Conservation (phyloP, 306 rosid species). For the Hippophae rhamnoides region DNA sequence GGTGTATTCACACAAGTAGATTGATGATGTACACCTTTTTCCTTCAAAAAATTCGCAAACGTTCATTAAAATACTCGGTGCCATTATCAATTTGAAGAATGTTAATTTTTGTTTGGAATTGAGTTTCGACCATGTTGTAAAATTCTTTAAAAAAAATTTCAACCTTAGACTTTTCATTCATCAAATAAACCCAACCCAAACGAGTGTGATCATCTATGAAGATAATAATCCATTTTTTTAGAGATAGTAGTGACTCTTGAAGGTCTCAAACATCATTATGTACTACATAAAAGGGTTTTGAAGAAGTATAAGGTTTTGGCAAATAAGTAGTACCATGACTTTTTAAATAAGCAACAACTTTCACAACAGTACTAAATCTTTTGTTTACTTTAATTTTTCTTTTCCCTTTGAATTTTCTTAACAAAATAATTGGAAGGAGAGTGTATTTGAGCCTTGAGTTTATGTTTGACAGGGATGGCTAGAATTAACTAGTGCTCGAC, state of each 20-base stretch:
- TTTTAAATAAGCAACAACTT: no score
- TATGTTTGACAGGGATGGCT: conserved; percentile 64
- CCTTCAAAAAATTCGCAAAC: no score
- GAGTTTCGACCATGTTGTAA: neutral
- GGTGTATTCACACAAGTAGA: neutral
- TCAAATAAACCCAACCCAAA: neutral
- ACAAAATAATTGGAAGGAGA: no score
- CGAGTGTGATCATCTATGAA: neutral
- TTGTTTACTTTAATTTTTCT: no score
- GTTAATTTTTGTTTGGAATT: no score
- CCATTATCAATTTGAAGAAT: no score
- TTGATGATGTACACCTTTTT: no score
- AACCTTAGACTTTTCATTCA: neutral
- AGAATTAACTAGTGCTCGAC: conserved; percentile 75
- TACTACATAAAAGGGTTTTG: neutral
- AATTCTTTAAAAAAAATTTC: neutral
- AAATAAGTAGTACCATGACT: neutral
- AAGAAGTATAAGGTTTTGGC: neutral
- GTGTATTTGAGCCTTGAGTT: neutral
- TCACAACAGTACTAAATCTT: no score
- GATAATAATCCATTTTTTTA: no score
- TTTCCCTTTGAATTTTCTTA: no score
- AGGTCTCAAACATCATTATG: neutral
- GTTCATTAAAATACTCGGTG: no score
- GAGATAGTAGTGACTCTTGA: neutral